Conservation (phyloP, 2,329 filamentous ascomycete species). For the Rhynchosporium agropyri region DNA sequence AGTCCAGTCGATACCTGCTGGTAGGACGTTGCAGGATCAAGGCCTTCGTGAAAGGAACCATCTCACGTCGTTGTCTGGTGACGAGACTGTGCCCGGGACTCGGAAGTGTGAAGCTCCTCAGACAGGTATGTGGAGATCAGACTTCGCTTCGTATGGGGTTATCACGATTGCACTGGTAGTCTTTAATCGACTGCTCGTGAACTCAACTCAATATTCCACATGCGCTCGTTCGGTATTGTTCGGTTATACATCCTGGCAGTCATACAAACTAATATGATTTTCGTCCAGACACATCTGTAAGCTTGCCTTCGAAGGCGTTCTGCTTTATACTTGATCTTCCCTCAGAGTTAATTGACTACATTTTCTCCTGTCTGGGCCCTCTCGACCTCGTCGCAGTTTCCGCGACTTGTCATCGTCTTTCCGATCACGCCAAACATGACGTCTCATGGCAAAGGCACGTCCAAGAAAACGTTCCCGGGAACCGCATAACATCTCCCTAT, state of each 20-base stretch:
- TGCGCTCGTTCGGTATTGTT: background rate
- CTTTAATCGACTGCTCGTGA: background rate
- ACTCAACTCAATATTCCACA: background rate
- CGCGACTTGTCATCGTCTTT: slow-evolving; percentile 63
- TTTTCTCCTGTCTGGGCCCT: slow-evolving; percentile 68
- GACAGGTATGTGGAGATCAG: slow-evolving; percentile 10
- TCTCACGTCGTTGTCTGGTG: slow-evolving; percentile 1
- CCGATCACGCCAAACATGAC: slow-evolving; percentile 64
- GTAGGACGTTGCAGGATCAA: slow-evolving; percentile 10
- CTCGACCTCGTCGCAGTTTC: slow-evolving; percentile 63
- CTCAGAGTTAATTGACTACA: slow-evolving; percentile 72
- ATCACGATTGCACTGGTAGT: background rate
- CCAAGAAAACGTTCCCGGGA: slow-evolving; percentile 65
- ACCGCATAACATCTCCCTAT: slow-evolving; percentile 54
- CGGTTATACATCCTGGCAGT: background rate
- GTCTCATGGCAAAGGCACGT: slow-evolving; percentile 72
- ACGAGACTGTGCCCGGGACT: slow-evolving; percentile 4
- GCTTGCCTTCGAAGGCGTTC: background rate
- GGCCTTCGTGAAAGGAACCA: slow-evolving; percentile 8
- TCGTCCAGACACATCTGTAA: slow-evolving; percentile 2
- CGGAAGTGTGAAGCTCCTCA: background rate
- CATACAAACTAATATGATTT: background rate
- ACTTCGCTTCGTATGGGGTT: background rate
- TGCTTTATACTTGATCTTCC: slow-evolving; percentile 60
- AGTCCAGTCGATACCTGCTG: slow-evolving; percentile 25